phyloP scores from a whole-genome alignment of 2,329 filamentous ascomycete species.

The Ramularia collo-cygni region DNA sequence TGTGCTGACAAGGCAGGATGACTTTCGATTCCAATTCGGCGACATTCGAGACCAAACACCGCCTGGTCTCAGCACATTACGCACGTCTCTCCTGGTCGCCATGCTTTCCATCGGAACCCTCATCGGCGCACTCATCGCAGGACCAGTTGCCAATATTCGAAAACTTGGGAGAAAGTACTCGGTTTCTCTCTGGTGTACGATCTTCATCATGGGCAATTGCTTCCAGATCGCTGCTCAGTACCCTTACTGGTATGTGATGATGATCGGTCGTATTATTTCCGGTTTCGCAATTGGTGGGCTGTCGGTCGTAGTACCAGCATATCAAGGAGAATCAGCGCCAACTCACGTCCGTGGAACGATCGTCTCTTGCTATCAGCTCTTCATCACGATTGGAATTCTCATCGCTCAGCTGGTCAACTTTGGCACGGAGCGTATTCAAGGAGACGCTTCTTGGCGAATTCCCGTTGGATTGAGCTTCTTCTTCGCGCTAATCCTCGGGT shows the following conservation, averaged over 20 bases:
- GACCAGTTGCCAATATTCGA: slow-evolving; percentile 51
- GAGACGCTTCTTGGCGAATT: slow-evolving; percentile 38
- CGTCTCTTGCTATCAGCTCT: slow-evolving; percentile 59
- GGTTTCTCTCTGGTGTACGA: slow-evolving; percentile 55
- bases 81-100: slow-evolving; percentile 56
- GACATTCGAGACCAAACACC: no score
- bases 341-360: slow-evolving; percentile 56
- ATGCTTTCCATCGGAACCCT: slow-evolving; percentile 52
- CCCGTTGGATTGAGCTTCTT: slow-evolving; percentile 40
- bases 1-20: no score
- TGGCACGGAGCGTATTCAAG: slow-evolving; percentile 45
- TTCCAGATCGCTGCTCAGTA: slow-evolving; percentile 54
- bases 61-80: slow-evolving; percentile 47
- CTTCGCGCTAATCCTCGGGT: slow-evolving; percentile 39
- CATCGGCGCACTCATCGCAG: slow-evolving; percentile 49
- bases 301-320: slow-evolving; percentile 58
- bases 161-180: slow-evolving; percentile 51
- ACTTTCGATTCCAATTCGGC: no score
- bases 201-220: slow-evolving; percentile 56
- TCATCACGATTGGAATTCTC: slow-evolving; percentile 61
- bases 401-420: slow-evolving; percentile 48
- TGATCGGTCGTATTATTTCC: slow-evolving; percentile 55
- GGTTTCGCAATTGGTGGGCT: slow-evolving; percentile 58
- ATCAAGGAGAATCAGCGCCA: slow-evolving; percentile 58
- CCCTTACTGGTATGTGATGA: slow-evolving; percentile 54